Conservation (phyloP, 2,329 filamentous ascomycete genomes). For the Sclerotinia sclerotiorum region DNA sequence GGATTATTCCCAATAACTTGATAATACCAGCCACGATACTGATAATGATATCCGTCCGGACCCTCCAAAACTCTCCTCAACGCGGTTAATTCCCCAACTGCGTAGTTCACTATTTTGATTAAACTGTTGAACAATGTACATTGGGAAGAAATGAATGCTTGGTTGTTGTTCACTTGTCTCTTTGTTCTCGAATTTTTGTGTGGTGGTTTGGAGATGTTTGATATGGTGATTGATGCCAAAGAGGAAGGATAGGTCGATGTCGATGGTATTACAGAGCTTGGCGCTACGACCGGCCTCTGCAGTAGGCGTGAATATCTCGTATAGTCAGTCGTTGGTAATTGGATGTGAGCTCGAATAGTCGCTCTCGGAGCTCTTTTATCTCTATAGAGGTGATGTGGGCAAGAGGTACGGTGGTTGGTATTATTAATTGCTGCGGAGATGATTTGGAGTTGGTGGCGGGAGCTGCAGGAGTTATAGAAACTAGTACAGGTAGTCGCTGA, state of each 20-base stretch:
- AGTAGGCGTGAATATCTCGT: not conserved
- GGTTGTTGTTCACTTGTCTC: not conserved
- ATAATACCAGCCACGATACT: not conserved
- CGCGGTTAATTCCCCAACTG: not conserved
- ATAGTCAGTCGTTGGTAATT: conserved; percentile 10
- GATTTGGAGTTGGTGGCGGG: not conserved
- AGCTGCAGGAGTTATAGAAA: accelerated
- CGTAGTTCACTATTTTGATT: not conserved
- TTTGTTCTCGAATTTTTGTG: not conserved
- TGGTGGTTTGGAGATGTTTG: not conserved
- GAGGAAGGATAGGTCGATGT: not conserved
- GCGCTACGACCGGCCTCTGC: not conserved
- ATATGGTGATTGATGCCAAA: not conserved
- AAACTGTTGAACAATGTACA: not conserved
- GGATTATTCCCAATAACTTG: conserved; percentile 2
- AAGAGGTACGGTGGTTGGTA: not conserved
- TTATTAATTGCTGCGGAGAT: not conserved
- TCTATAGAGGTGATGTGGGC: not conserved
- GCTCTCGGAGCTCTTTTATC: not conserved
- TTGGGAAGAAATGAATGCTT: not conserved
- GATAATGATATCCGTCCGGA: not conserved
- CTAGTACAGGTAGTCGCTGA: not conserved
- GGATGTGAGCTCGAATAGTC: not conserved
- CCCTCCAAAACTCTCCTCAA: conserved; percentile 8
- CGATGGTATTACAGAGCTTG: not conserved